phyloP scores from a whole-genome alignment of 1,139 yeast species.

The Hansenula sp. region DNA sequence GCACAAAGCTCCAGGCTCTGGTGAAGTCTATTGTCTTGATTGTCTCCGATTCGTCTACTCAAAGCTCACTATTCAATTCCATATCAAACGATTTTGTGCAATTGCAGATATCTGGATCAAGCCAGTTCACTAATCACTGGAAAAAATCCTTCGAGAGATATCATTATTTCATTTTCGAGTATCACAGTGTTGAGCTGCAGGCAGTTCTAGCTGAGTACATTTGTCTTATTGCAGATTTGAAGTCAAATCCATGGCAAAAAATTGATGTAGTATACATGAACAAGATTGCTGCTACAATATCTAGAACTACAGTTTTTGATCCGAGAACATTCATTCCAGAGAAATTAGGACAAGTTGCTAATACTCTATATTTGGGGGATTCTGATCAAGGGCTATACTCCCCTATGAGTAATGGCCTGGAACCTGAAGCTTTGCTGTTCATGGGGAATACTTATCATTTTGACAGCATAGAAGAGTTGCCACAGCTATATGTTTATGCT shows the following conservation, averaged over 20 bases:
- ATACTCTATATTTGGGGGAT: background rate
- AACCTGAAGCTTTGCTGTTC: background rate
- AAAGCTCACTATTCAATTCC: background rate
- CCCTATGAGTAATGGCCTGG: background rate
- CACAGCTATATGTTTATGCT: background rate
- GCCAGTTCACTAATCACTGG: background rate
- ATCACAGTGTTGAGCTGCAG: background rate
- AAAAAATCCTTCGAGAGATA: background rate
- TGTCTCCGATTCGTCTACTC: background rate
- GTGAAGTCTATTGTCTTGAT: background rate
- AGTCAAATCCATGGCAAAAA: background rate
- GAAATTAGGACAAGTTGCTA: background rate
- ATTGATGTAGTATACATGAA: constrained; percentile 2
- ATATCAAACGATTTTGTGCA: background rate
- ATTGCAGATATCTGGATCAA: background rate
- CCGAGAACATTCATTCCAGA: background rate
- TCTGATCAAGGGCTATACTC: background rate
- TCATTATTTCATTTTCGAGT: constrained; percentile 1
- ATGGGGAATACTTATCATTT: constrained; percentile 1
- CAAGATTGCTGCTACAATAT: background rate
- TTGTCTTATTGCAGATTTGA: background rate
- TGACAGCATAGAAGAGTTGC: background rate
- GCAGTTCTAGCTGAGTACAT: background rate
- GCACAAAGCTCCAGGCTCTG: background rate
- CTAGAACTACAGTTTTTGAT: background rate